These are phyloP conservation scores for Digitaria exilis DNA, from an alignment of 202 grass and related monocot species.

Conservation along the genomic window DNA sequence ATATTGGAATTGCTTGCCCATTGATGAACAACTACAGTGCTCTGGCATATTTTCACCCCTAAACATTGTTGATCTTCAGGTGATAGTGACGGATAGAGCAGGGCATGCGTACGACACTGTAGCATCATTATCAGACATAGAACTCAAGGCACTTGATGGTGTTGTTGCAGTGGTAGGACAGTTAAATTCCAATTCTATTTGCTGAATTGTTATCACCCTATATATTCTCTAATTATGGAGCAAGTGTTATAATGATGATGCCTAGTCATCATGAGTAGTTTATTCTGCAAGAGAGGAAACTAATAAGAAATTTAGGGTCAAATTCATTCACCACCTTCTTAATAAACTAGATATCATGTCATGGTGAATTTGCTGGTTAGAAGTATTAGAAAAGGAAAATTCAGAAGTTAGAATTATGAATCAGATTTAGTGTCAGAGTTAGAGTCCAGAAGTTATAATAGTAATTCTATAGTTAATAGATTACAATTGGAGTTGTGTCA, in stretches of 20 bases:
- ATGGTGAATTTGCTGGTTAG: neutral
- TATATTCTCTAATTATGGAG: constrained; percentile 5
- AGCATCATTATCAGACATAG: constrained; percentile 71
- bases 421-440: neutral
- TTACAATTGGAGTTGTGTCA: neutral
- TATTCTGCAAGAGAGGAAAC: neutral
- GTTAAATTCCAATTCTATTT: constrained; percentile 29
- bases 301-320: constrained; percentile 22
- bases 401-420: neutral
- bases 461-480: neutral
- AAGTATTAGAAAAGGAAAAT: neutral
- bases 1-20: constrained; percentile 21
- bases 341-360: neutral
- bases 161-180: constrained; percentile 83
- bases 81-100: constrained; percentile 79
- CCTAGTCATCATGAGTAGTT: constrained; percentile 13
- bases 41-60: constrained; percentile 26
- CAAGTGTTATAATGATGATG: neutral
- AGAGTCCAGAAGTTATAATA: neutral
- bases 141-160: constrained; percentile 82
- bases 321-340: constrained; percentile 5
- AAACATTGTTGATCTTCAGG: constrained; percentile 66
- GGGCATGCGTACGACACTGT: constrained; percentile 80
- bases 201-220: neutral
- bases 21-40: neutral